Conservation (phyloP, 176 grass and related monocot species). For the Tillandsia leiboldiana region DNA sequence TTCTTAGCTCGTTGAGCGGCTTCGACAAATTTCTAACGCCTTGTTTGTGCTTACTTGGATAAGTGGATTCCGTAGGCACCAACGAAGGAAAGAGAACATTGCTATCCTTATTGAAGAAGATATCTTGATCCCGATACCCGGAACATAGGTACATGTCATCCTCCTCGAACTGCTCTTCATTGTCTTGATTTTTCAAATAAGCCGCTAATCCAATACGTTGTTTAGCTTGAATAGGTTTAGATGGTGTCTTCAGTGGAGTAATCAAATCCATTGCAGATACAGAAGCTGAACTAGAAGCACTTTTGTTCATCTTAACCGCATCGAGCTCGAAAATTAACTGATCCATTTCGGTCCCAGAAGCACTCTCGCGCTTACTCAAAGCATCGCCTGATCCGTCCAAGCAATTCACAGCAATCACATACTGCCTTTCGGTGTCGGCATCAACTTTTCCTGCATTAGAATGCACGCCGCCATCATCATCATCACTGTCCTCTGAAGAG, state of each 20-base stretch:
- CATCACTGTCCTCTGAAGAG: conserved; percentile 20
- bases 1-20: conserved; percentile 11
- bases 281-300: background rate
- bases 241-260: conserved; percentile 1
- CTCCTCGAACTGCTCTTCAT: conserved; percentile 15
- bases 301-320: background rate
- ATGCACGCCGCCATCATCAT: conserved; percentile 30
- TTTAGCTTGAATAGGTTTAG: conserved; percentile 15
- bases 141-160: conserved; percentile 3
- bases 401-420: conserved; percentile 59
- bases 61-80: conserved; percentile 34
- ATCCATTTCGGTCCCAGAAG: conserved; percentile 24
- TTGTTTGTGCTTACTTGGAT: conserved; percentile 1
- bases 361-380: conserved; percentile 16
- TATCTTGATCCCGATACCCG: background rate
- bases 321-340: conserved; percentile 32
- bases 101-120: conserved; percentile 1
- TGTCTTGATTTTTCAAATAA: conserved; percentile 10
- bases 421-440: conserved; percentile 44
- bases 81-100: conserved; percentile 18
- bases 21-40: conserved; percentile 9
- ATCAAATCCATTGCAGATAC: conserved; percentile 1
- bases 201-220: conserved; percentile 3
- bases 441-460: conserved; percentile 20
- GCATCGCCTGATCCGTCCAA: conserved; percentile 15